Base-by-base conservation (phyloP, 2,329 filamentous ascomycete genomes). In the Neoarthrinium moseri region DNA sequence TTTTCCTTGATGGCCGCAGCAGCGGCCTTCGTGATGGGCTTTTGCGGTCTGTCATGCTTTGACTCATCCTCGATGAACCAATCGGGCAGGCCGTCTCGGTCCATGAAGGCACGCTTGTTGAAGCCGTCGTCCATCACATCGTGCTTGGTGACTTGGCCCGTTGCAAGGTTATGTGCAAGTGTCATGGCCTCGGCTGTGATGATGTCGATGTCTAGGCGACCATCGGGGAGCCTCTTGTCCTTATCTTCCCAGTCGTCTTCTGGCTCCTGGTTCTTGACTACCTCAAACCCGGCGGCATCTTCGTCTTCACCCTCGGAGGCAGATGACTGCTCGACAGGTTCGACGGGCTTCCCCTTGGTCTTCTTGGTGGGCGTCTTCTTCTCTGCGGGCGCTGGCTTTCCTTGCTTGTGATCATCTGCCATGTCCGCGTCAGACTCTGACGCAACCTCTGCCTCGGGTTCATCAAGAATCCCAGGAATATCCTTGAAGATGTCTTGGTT, bases 121-220 rank as follows among this genome's bases (percentile, higher is more conserved):
- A 94, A 99, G 32, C 84, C 86, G 51, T 97, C 92, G 60, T 99
- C 95, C 36, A 92, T 73, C 5, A 96, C 73, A 56, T 96, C 89
- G 45, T 86, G 69, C 36, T 81, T 86, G 1, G 85, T 87, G 66
- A 86, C 91, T 63, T 92, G 80, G 35, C 92, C 92, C 0, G 87
- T 90, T 4, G 91, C 94, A 48, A 99, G 84, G 61, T 90, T 82
- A 54, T 97, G 94, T 1, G 94, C 95, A 13, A 99, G 78, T 1
- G 92, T 95, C 94, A 99, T 99, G 53, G 95, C 94, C 74, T 99
- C 94, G 5, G 91, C 94, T n/a, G 94, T 99, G 61, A 97, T 95
- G 60, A 99, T 97, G 65, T 97, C 91, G 68, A 99, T 95, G 63
- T 96, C 91, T 32, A 77, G 70, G 57, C 77, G 80, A 47, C 84